These are phyloP conservation scores for Globisporangium polare DNA, from an alignment of 352 stramenopile genomes.

Conservation along the genomic window DNA sequence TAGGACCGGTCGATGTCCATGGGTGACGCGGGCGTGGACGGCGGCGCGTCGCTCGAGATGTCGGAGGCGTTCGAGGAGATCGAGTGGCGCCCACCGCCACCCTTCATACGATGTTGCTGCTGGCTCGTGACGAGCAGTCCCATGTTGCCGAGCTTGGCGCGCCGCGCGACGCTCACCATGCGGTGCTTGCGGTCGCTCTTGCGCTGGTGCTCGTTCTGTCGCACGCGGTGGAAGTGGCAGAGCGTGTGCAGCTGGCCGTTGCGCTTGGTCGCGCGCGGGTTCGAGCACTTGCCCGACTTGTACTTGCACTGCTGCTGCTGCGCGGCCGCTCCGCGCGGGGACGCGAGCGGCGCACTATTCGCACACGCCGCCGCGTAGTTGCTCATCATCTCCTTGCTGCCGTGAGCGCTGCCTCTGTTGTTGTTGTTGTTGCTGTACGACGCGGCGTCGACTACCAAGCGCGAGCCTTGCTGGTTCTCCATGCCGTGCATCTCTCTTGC, in stretches of 20 bases:
- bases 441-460: constrained; percentile 3
- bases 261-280: constrained; percentile 79
- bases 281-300: constrained; percentile 83
- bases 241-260: constrained; percentile 84
- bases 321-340: constrained; percentile 32
- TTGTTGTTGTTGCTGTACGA: constrained; percentile 2
- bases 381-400: constrained; percentile 3
- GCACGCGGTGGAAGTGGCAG: constrained; percentile 80
- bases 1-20: constrained; percentile 24
- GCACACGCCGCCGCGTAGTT: constrained; percentile 2
- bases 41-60: constrained; percentile 23
- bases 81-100: constrained; percentile 13
- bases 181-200: constrained; percentile 88
- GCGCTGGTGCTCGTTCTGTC: constrained; percentile 83
- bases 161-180: constrained; percentile 68
- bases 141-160: constrained; percentile 67
- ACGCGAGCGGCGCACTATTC: constrained; percentile 16
- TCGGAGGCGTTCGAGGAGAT: constrained; percentile 29
- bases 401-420: constrained; percentile 2
- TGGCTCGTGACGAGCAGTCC: constrained; percentile 29
- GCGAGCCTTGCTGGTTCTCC: constrained; percentile 11
- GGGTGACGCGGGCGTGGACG: constrained; percentile 29
- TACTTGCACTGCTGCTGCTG: constrained; percentile 70
- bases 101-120: constrained; percentile 5
- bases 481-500: constrained; percentile 7